Base-by-base conservation (phyloP, 2,329 filamentous ascomycete genomes). In the Ploettnerulaceae sp. region DNA sequence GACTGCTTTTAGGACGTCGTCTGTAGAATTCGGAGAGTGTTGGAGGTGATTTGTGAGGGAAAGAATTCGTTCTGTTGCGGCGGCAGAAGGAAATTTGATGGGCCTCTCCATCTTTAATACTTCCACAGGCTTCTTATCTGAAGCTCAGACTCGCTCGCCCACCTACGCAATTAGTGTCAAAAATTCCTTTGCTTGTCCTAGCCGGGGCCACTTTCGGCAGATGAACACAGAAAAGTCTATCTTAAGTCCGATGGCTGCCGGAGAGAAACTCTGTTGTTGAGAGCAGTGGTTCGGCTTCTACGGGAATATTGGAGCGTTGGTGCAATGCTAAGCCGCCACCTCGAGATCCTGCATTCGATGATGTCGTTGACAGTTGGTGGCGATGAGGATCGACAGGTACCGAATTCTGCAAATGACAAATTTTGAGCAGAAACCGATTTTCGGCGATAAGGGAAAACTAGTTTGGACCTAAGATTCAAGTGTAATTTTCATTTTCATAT, bases 31-130 rank as follows among this genome's bases (percentile, higher is more conserved):
- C 14, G 51, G 49, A 31, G 51, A 53, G 12, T 54, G 33, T 54
- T 55, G 55, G 3, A 61, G 48, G 42, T 61, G 58, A 36, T 57
- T 55, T 48, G 49, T 51, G 28, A 60, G 46, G 42, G 56, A 47
- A 22, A 53, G 36, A 33, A 60, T 46, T 45, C 57, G 51, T 7
- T 57, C 38, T 32, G 52, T 58, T 21, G 57, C 54, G 40, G 42
- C 36, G 17, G 55, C 48, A 47, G 48, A 41, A 32, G 52, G 44
- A 31, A 20, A 18, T 29, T 49, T 59, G 26, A 50, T 46, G 47
- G 54, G 28, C 14, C 31, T 53, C 38, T 52, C 48, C 58, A 59
- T 59, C 17, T 12, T 26, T 41, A 32, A 41, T 45, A 45, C 15
- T 18, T 25, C 14, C 18, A 12, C 9, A 24, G 18, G 15, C n/a